Base-by-base conservation (phyloP, 768 basidiomycete species). In the Chalciporus chontae region DNA sequence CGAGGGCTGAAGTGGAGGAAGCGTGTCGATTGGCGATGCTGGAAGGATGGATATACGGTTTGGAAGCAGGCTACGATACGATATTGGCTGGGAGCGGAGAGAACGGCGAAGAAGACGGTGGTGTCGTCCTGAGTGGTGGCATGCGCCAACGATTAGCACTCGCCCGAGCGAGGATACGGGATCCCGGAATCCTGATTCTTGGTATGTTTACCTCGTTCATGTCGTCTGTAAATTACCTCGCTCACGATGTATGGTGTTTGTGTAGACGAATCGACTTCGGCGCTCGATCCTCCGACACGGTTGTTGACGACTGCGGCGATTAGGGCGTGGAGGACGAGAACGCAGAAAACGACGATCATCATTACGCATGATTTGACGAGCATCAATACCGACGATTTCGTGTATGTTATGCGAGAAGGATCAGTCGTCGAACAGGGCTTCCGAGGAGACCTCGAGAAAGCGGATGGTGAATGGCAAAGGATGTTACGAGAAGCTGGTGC, bases 291-390 rank as follows among this genome's bases (percentile, higher is more conserved):
- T 11, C 85, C 87, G 2, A 91, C 94, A 2, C 86, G 94, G 17
- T 73, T 90, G 19, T 79, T 93, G 40, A 90, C 97, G 17, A 90
- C 91, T 44, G 79, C 82, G 50, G 85, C 85, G 1, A 71, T 84
- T 45, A 79, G 78, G 60, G 68, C 69, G 3, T 91, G 87, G 87
- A 56, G 63, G 36, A 52, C 64, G 19, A 76, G 90, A 7, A 62
- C 64, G 14, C 86, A 87, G 71, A 83, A 81, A 59, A 97, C 66
- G 0, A 67, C 67, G 4, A 52, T 67, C 17, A 53, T 67, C 18
- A 96, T 97, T 65, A 97, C 95, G 0, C 95, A 98, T 68, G 96
- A 98, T 58, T 81, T 98, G 15, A 84, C 85, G 1, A 90, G 94
- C 56, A 87, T 99, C 55, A 69, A 70, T 18, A 45, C 70, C 0